A percentile compares a stretch with the other conserved stretches of the same genome.
These are phyloP conservation scores for Nitzschia sp. DNA, from an alignment of 108 stramenopile species.

Conservation along the genomic window DNA sequence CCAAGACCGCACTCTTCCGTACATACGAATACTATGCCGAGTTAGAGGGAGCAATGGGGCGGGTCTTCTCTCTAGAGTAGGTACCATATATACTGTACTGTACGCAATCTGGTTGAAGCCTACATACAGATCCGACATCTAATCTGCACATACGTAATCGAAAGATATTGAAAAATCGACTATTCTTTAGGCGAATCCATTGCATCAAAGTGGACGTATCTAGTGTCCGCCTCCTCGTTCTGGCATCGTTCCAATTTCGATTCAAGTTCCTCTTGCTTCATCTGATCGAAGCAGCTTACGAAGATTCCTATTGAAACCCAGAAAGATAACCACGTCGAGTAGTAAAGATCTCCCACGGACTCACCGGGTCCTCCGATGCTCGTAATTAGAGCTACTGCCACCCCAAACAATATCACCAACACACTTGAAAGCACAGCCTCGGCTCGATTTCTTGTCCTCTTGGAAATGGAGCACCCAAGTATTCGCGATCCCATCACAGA, in stretches of 20 bases:
- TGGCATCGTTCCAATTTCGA: neutral
- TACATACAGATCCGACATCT: no score
- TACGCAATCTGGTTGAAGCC: no score
- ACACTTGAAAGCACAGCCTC: slow-evolving; percentile 36
- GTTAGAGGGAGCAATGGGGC: no score
- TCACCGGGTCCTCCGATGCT: slow-evolving; percentile 61
- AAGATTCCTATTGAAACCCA: slow-evolving; percentile 35
- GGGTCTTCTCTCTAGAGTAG: no score
- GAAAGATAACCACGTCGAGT: slow-evolving; percentile 50
- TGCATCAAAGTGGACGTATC: slow-evolving; percentile 9
- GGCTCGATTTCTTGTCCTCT: slow-evolving; percentile 14
- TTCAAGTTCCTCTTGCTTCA: slow-evolving; percentile 11
- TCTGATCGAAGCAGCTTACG: slow-evolving; percentile 33
- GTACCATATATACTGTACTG: no score
- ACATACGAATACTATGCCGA: no score
- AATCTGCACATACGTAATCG: no score
- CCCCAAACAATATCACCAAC: slow-evolving; percentile 41
- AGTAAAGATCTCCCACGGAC: slow-evolving; percentile 54
- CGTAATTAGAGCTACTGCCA: slow-evolving; percentile 45
- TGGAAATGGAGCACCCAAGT: slow-evolving; percentile 5
- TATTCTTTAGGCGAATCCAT: no score
- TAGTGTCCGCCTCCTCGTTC: neutral
- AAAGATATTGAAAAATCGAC: no score
- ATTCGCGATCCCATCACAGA: slow-evolving; percentile 10
- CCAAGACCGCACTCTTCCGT: no score